Conservation (phyloP, 768 basidiomycete species). For the Rhodotorula toruloides region DNA sequence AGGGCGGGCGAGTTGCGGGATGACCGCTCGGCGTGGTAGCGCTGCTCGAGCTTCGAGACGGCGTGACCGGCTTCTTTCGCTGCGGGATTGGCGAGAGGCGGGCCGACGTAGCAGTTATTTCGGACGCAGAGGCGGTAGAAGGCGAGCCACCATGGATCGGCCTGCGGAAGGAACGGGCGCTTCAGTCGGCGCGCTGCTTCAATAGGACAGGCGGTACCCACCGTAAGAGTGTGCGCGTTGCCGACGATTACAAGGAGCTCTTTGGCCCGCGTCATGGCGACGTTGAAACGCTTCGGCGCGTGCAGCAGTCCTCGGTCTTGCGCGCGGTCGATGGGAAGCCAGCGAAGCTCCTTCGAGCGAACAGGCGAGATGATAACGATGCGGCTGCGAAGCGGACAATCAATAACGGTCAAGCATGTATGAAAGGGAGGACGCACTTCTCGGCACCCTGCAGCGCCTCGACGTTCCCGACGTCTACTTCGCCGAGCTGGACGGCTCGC, state of each 20-base stretch:
- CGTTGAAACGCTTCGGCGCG: slow-evolving; percentile 48
- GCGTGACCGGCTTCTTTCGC: slow-evolving; percentile 9
- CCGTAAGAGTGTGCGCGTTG: slow-evolving; percentile 44
- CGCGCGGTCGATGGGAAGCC: slow-evolving; percentile 43
- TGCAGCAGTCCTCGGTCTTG: slow-evolving; percentile 46
- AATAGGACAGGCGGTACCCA: neutral
- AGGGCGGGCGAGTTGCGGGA: neutral
- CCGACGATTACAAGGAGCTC: slow-evolving; percentile 47
- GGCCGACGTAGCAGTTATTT: slow-evolving; percentile 38
- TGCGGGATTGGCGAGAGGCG: neutral
- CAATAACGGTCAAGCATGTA: neutral
- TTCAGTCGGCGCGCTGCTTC: no score
- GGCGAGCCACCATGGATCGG: slow-evolving; percentile 46
- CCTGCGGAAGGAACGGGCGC: neutral
- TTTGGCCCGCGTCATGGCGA: slow-evolving; percentile 48
- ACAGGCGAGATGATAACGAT: slow-evolving; percentile 42
- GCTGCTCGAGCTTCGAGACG: slow-evolving; percentile 29
- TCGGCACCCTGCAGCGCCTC: slow-evolving; percentile 48
- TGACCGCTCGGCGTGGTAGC: slow-evolving; percentile 10
- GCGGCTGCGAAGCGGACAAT: slow-evolving; percentile 8
- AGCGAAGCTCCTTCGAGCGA: slow-evolving; percentile 41
- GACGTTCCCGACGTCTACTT: slow-evolving; percentile 47
- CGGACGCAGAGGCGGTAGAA: slow-evolving; percentile 45
- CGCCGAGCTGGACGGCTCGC: slow-evolving; percentile 37
- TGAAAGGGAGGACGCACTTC: slow-evolving; percentile 31